Evolutionary conservation across 768 basidiomycete genomes (phyloP).

Genomic region (Suillus subalutaceus): DNA sequence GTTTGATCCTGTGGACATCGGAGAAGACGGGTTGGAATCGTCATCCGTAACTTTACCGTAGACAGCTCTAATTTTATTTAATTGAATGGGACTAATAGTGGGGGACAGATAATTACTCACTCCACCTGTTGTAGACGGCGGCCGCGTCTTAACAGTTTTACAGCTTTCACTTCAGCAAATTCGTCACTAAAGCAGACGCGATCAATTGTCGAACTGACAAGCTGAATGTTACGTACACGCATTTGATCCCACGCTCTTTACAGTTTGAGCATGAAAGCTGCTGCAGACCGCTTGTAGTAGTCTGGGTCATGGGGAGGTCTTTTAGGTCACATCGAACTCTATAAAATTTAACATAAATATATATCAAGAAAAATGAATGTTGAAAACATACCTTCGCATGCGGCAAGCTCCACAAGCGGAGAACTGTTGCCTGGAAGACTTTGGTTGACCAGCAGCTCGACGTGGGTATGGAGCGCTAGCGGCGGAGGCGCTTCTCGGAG

Average conservation of each 20-base stretch:
- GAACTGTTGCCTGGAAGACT: constrained; percentile 82
- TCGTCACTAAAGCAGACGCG: constrained; percentile 64
- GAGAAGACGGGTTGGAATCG: constrained; percentile 31
- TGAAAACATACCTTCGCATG: constrained; percentile 66
- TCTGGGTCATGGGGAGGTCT: constrained; percentile 63
- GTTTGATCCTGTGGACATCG: constrained; percentile 27
- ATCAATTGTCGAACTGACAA: constrained; percentile 13
- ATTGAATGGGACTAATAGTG: constrained; percentile 12
- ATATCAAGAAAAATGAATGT: neutral
- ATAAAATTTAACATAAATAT: constrained; percentile 1
- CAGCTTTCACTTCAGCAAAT: constrained; percentile 88
- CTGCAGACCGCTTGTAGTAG: constrained; percentile 42
- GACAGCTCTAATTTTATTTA: constrained; percentile 55
- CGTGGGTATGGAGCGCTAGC: constrained; percentile 42
- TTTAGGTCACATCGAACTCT: constrained; percentile 95
- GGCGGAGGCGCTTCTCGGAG: constrained; percentile 29
- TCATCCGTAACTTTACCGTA: constrained; percentile 69
- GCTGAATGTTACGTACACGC: constrained; percentile 72
- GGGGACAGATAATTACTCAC: constrained; percentile 45
- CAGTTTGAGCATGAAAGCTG: constrained; percentile 82
- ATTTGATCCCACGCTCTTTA: constrained; percentile 85
- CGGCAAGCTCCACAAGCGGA: constrained; percentile 95
- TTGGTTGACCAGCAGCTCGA: constrained; percentile 61
- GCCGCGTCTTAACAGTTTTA: constrained; percentile 80
- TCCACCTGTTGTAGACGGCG: constrained; percentile 84